A percentile compares a stretch with the other conserved stretches of the same genome.
Conservation (phyloP, 164 flowering plant genomes). For the Magnolia officinalis region DNA sequence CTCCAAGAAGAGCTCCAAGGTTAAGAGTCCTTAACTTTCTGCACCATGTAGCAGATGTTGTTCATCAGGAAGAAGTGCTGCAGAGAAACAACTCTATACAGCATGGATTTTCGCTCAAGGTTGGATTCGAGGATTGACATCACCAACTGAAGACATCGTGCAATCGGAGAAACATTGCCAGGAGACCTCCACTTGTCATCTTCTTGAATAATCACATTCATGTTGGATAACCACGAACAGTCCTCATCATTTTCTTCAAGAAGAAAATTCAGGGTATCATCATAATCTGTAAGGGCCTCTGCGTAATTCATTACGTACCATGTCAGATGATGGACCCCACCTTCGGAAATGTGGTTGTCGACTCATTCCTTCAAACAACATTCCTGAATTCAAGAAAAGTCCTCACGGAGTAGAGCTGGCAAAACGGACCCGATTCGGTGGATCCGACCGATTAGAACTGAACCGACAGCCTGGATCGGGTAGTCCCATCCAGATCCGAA, state of each 20-base stretch:
- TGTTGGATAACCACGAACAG: constrained; percentile 20
- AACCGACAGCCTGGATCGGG: too few relatives aligned
- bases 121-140: constrained; percentile 40
- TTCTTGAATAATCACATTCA: constrained; percentile 26
- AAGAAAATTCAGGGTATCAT: constrained; percentile 44
- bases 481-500: too few relatives aligned
- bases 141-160: constrained; percentile 34
- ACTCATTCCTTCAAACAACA: neutral
- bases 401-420: neutral
- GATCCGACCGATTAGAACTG: too few relatives aligned
- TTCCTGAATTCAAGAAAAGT: constrained; percentile 1
- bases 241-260: constrained; percentile 30
- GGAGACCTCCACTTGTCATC: constrained; percentile 18
- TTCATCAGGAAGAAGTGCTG: constrained; percentile 67
- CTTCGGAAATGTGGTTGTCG: neutral
- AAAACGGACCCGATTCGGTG: too few relatives aligned
- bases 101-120: constrained; percentile 38
- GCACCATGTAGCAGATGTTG: constrained; percentile 73
- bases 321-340: constrained; percentile 48
- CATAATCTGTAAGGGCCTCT: constrained; percentile 44
- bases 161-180: constrained; percentile 39
- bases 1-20: constrained; percentile 53
- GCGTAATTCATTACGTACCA: constrained; percentile 82
- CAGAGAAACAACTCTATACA: constrained; percentile 53
- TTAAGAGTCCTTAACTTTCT: constrained; percentile 62